A percentile compares a stretch with the other conserved stretches of the same genome.
Conservation (phyloP, 345 rosid species). For the Chamaenerion angustifolium region DNA sequence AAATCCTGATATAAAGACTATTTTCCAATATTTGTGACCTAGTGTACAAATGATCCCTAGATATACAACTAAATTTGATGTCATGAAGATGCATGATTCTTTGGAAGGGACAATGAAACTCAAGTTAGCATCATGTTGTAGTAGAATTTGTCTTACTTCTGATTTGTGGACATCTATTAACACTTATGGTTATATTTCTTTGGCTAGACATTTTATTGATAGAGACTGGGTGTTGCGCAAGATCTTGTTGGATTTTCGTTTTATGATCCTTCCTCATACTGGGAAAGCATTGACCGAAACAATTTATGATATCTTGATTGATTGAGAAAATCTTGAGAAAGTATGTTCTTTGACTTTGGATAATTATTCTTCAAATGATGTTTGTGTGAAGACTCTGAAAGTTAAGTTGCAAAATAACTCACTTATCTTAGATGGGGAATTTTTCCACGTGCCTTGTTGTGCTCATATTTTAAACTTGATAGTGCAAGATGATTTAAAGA, state of each 20-base stretch:
- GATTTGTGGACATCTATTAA: background rate
- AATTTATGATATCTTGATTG: background rate
- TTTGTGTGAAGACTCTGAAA: too few relatives aligned
- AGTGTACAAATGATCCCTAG: too few relatives aligned
- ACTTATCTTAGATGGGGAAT: too few relatives aligned
- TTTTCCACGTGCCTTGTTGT: conserved; percentile 2
- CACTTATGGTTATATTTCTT: background rate
- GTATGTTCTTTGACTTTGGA: background rate
- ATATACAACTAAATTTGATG: too few relatives aligned
- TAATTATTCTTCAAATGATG: background rate
- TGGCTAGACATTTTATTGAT: background rate
- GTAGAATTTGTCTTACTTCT: conserved; percentile 1
- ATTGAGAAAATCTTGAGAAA: background rate
- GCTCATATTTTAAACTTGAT: too few relatives aligned
- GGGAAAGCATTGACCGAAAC: background rate
- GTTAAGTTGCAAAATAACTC: too few relatives aligned
- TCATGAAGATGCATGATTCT: too few relatives aligned
- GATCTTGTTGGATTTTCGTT: too few relatives aligned
- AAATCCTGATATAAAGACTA: too few relatives aligned
- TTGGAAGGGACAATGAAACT: background rate
- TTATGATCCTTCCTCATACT: background rate
- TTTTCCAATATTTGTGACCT: too few relatives aligned
- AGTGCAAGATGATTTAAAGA: too few relatives aligned
- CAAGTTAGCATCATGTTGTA: background rate
- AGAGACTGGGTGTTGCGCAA: too few relatives aligned